These are phyloP conservation scores for Pyrenochaeta sp. DNA, from an alignment of 2,329 filamentous ascomycete species.

Conservation along the genomic window DNA sequence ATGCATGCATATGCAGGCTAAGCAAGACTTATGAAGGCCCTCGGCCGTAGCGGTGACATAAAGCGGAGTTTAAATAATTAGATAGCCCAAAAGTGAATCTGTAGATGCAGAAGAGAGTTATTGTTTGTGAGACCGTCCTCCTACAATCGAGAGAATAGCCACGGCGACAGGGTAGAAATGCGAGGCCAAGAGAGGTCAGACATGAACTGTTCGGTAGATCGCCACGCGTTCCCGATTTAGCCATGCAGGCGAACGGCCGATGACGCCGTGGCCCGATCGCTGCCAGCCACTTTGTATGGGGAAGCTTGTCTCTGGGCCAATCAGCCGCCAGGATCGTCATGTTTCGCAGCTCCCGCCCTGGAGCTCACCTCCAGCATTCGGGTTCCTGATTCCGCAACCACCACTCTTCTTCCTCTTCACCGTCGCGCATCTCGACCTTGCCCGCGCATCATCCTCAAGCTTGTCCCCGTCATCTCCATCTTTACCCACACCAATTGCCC, in stretches of 20 bases:
- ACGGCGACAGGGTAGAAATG: neutral
- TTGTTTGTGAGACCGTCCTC: too few species aligned
- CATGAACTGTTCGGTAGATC: too few species aligned
- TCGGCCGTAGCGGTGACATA: too few species aligned
- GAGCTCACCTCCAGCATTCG: constrained; percentile 32
- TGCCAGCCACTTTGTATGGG: constrained; percentile 22
- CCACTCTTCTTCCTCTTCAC: constrained; percentile 27
- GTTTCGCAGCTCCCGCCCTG: constrained; percentile 43
- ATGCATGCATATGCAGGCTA: too few species aligned
- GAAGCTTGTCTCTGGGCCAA: constrained; percentile 37
- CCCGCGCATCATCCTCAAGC: constrained; percentile 32
- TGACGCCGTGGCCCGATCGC: constrained; percentile 40
- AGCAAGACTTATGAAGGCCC: too few species aligned
- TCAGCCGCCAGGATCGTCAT: constrained; percentile 34
- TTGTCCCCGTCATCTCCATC: constrained; percentile 21
- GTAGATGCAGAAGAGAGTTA: too few species aligned
- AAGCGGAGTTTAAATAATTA: too few species aligned
- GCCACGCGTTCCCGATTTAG: constrained; percentile 1
- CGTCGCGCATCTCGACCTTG: constrained; percentile 23
- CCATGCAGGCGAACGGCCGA: constrained; percentile 30
- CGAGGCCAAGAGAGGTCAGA: too few species aligned
- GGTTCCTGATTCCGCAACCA: constrained; percentile 24
- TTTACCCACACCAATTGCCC: constrained; percentile 37
- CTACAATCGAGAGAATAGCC: too few species aligned
- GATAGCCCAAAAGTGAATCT: too few species aligned